These are phyloP conservation scores for Pisolithus marmoratus DNA, from an alignment of 768 basidiomycete species.

Conservation along the genomic window DNA sequence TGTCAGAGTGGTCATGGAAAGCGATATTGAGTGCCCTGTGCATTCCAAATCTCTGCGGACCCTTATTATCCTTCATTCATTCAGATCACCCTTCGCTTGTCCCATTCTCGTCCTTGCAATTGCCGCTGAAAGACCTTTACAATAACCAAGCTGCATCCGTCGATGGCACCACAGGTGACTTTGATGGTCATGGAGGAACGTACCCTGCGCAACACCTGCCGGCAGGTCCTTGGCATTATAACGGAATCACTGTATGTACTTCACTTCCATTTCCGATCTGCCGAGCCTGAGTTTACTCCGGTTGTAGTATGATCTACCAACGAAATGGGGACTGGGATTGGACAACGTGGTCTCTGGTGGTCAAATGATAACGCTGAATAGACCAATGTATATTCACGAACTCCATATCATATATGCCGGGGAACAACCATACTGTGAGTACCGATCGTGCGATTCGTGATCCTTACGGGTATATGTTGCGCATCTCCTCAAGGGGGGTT, in stretches of 20 bases:
- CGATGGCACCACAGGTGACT: conserved; percentile 33
- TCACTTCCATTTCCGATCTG: not conserved
- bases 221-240: conserved; percentile 31
- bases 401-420: conserved; percentile 46
- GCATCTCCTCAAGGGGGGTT: conserved; percentile 21
- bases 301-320: conserved; percentile 40
- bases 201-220: conserved; percentile 39
- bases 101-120: conserved; percentile 27
- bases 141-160: conserved; percentile 41
- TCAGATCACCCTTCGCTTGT: conserved; percentile 8
- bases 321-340: conserved; percentile 31
- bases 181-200: conserved; percentile 35
- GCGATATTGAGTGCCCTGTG: conserved; percentile 12
- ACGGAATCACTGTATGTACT: conserved; percentile 34
- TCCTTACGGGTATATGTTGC: no score
- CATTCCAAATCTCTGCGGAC: conserved; percentile 17
- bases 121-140: conserved; percentile 29
- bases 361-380: conserved; percentile 33
- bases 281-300: not conserved
- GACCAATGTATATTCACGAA: conserved; percentile 37
- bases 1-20: conserved; percentile 7
- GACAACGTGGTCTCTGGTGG: conserved; percentile 44
- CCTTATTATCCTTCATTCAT: conserved; percentile 15
- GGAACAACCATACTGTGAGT: conserved; percentile 31
- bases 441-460: not conserved